Base-by-base conservation (phyloP, 805 yeast genomes). In the Millerozyma acaciae region DNA sequence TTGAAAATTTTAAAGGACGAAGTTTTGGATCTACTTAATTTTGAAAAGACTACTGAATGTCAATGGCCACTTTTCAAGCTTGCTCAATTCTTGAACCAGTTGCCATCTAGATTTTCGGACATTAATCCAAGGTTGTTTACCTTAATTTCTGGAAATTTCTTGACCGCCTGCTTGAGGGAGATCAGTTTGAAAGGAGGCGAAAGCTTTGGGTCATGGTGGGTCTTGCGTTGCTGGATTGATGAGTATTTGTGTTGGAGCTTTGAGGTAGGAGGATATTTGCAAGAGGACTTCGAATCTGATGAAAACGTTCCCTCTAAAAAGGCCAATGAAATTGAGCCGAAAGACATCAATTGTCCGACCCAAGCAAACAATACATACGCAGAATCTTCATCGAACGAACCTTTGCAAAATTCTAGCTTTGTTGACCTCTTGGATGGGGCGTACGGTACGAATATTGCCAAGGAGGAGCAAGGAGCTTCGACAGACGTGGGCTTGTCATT, bases 161-260 rank as follows among this genome's bases (percentile, higher is more conserved):
- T 78, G 31, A 78, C 83, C 5, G 66, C 78, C 9, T 73, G 81
- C 13, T 57, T 79, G 25, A 62, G 86, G 39, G 86, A 80, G 45
- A 68, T 82, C 38, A 73, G 82, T 21, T 58, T 76, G 35, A 64
- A 63, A 16, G 78, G 78, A 2, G 78, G 78, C 6, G 68, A 69
- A 26, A 72, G 80, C 2, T 80, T 83, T 50, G 78, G 78, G 7
- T 74, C 78, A 2, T 84, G 90, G 90, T 82, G 87, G 86, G 68
- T 76, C 27, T 64, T 81, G 3, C 64, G 84, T 35, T 78, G 87
- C 51, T 84, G 90, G 88, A 62, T 78, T 5, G 86, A 80, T 47
- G 90, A 83, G 48, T 82, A 76, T 69, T 61, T 81, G 39, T 70
- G 70, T 2, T 80, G 86, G 78, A 59, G 73, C 36, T 79, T 80